Evolutionary conservation across 2,329 filamentous ascomycete species (phyloP), one percentile per base, ranked within the genome.

Genomic region (Lasiodiplodia hormozganensis): DNA sequence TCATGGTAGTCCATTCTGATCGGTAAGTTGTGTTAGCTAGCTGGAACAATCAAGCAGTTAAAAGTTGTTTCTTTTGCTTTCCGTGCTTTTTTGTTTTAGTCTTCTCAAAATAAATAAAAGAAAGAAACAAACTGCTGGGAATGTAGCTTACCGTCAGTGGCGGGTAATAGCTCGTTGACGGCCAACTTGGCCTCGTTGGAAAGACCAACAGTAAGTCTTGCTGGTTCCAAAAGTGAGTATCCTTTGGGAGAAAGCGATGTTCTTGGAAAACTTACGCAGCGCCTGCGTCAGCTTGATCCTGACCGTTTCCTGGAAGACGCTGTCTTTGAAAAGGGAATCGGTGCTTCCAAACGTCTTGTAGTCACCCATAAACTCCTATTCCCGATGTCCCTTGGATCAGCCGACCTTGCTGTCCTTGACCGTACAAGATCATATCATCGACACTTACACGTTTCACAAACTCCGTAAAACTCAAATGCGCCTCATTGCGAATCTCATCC

Each of bases 1-100:
- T 78, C 52, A 83, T 74, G 2, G 76, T 64, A 0, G 76, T 82
- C 82, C 82, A 85, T 60, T 81, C 79, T 47, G 16, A 7, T 21
- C 3, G 8, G 6, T 21, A 18, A 0, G 38, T 10, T 10, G 2
- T 40, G 38, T 12, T 16, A 40, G 38, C 38, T 3, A 34, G 31
- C 31, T 28, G 1, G 4, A 28, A 28, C 5, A 28, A 28, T 28
- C 4, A 2, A 36, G 18, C 2, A 38, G 2, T 52, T 3, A 8
- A 21, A 1, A 1, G 21, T 21, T 6, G 21, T 54, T 25, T 31
- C 7, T 23, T 31, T 10, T 11, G 10, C 18, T 3, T 16, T 16
- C 10, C 28, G 28, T 28, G 0, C 4, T 28, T 28, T 28, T 28
- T 28, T 6, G 4, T 28, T 28, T 28, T 4, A 28, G 28, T 6